Percentiles rank a stretch among this genome's conserved stretches.
Conservation (phyloP, 1,139 yeast genomes). For the Hansenula sp. region DNA sequence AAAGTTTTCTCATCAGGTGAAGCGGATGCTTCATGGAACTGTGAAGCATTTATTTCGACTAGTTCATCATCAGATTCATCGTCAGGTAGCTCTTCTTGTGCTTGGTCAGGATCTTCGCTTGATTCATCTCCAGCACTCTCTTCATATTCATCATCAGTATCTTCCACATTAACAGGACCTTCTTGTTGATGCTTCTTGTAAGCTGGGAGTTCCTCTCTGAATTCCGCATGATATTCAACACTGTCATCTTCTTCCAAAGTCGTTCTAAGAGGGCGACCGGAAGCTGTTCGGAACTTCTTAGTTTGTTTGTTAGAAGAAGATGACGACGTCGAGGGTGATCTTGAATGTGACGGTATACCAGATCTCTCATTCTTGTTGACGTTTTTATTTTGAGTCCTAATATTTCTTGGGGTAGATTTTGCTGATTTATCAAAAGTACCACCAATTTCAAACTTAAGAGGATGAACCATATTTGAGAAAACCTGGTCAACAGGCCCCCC, state of each 20-base stretch:
- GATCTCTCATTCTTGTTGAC: neutral
- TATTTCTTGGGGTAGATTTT: slow-evolving; percentile 1
- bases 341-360: neutral
- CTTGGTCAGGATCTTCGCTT: too few relatives aligned
- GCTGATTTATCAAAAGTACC: neutral
- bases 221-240: slow-evolving; percentile 3
- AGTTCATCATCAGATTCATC: slow-evolving; percentile 5
- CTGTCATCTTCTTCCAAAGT: slow-evolving; percentile 7
- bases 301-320: too few relatives aligned
- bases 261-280: slow-evolving; percentile 10
- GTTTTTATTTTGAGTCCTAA: neutral
- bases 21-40: neutral
- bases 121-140: too few relatives aligned
- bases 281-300: neutral
- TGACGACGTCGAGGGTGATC: neutral
- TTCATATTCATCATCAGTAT: neutral
- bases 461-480: neutral
- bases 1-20: neutral
- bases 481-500: neutral
- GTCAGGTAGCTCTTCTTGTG: neutral
- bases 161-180: neutral
- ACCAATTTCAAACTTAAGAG: neutral
- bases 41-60: slow-evolving; percentile 8
- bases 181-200: slow-evolving; percentile 2
- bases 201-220: neutral